A percentile compares a stretch with the other conserved stretches of the same genome.
Conservation (phyloP, 2,329 filamentous ascomycete species). For the Ophiocordyceps australis region DNA sequence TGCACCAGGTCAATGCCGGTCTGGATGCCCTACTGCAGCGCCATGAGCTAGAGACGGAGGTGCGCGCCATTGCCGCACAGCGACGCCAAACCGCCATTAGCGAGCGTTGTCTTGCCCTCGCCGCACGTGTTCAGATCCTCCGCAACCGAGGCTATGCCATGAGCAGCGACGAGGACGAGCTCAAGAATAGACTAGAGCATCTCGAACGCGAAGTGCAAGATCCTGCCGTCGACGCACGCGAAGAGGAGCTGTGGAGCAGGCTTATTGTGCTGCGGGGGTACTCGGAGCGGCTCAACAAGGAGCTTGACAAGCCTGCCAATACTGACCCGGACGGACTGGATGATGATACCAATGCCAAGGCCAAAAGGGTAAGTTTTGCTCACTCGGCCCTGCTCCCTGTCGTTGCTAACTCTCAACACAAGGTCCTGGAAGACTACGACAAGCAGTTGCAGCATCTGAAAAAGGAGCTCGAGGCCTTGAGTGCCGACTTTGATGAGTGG, state of each 20-base stretch:
- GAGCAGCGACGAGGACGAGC: slow-evolving; percentile 60
- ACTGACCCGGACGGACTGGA: slow-evolving; percentile 39
- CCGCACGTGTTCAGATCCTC: slow-evolving; percentile 64
- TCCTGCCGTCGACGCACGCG: slow-evolving; percentile 53
- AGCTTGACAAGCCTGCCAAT: slow-evolving; percentile 50
- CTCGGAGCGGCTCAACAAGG: slow-evolving; percentile 52
- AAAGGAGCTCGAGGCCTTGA: slow-evolving; percentile 48
- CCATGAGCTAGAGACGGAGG: slow-evolving; percentile 60
- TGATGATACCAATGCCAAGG: slow-evolving; percentile 51
- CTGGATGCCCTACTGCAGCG: slow-evolving; percentile 55
- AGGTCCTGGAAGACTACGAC: slow-evolving; percentile 70
- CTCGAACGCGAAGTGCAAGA: slow-evolving; percentile 57
- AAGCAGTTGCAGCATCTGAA: slow-evolving; percentile 62
- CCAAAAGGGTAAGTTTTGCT: slow-evolving; percentile 44
- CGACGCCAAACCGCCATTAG: slow-evolving; percentile 56
- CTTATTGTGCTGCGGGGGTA: slow-evolving; percentile 59
- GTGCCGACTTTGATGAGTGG: slow-evolving; percentile 37
- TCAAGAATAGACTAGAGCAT: slow-evolving; percentile 51
- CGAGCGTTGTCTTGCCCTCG: slow-evolving; percentile 55
- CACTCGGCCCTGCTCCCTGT: no score
- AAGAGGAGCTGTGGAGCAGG: slow-evolving; percentile 75
- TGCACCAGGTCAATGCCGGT: slow-evolving; percentile 66
- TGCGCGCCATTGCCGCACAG: slow-evolving; percentile 54
- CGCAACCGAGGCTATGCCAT: slow-evolving; percentile 68
- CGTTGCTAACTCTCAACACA: slow-evolving; percentile 4